These are phyloP conservation scores for Arthrocladium fulminans DNA, from an alignment of 2,329 filamentous ascomycete genomes.

Conservation along the genomic window DNA sequence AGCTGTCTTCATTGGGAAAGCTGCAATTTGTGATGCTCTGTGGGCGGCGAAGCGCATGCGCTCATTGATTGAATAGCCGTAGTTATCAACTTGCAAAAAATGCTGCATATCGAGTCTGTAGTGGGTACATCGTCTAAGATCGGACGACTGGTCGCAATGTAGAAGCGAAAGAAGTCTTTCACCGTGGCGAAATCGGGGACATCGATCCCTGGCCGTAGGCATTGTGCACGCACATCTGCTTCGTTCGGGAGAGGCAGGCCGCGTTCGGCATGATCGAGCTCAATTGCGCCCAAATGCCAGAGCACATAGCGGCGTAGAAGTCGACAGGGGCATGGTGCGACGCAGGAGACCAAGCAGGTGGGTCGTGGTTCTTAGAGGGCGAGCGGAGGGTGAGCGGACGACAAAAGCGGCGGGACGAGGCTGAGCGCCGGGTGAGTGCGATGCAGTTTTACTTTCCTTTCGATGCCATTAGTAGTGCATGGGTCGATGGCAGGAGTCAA, in stretches of 20 bases:
- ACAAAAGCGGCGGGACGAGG: background rate
- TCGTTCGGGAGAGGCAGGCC: background rate
- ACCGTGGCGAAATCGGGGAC: background rate
- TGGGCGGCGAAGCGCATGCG: no score
- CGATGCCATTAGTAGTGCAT: no score
- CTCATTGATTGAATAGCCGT: no score
- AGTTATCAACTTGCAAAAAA: background rate
- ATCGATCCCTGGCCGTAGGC: background rate
- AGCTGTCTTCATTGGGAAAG: no score
- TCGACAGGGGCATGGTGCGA: background rate
- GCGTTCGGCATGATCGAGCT: background rate
- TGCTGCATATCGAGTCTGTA: slow-evolving; percentile 3
- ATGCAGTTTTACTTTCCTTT: background rate
- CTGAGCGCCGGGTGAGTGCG: background rate
- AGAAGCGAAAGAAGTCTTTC: slow-evolving; percentile 7
- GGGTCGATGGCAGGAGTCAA: slow-evolving; percentile 22
- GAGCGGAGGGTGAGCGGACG: background rate
- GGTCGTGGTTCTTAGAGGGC: background rate
- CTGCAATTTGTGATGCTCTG: no score
- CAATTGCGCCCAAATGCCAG: background rate
- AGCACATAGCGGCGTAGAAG: background rate
- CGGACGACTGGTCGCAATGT: slow-evolving; percentile 5
- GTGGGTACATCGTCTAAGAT: background rate
- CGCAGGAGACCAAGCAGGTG: background rate
- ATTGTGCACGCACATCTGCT: slow-evolving; percentile 1